phyloP scores from a whole-genome alignment of 1,284 basidiomycete genomes.

The Ceratobasidium sp. region DNA sequence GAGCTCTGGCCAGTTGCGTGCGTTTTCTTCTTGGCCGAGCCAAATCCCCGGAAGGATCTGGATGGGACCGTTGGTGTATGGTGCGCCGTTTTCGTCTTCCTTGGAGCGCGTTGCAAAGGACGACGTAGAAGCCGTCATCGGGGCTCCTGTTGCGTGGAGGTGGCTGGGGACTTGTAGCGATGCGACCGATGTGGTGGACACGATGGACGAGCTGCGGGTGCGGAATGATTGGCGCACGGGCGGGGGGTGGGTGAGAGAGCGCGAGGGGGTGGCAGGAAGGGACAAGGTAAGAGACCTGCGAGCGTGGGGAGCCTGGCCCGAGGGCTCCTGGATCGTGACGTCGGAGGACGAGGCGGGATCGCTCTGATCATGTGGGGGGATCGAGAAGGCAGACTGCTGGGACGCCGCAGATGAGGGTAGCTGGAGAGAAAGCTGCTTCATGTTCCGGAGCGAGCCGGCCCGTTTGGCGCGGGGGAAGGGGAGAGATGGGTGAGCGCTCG shows the following conservation, averaged over 20 bases:
- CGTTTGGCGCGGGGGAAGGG: slow-evolving; percentile 40
- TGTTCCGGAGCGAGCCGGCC: slow-evolving; percentile 63
- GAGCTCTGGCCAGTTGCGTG: slow-evolving; percentile 75
- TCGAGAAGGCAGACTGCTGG: slow-evolving; percentile 25
- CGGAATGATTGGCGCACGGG: slow-evolving; percentile 41
- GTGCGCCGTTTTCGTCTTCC: slow-evolving; percentile 66
- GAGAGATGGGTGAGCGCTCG: slow-evolving; percentile 34
- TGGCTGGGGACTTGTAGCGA: slow-evolving; percentile 27
- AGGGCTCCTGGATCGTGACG: slow-evolving; percentile 22
- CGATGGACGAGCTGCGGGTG: slow-evolving; percentile 48
- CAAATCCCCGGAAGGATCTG: slow-evolving; percentile 90
- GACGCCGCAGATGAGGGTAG: slow-evolving; percentile 54
- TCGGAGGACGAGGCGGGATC: slow-evolving; percentile 58
- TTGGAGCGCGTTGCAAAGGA: slow-evolving; percentile 65
- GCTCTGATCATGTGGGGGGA: slow-evolving; percentile 26
- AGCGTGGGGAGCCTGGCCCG: slow-evolving; percentile 30
- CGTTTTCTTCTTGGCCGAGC: slow-evolving; percentile 94
- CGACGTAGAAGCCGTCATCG: slow-evolving; percentile 56
- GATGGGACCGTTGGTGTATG: slow-evolving; percentile 85
- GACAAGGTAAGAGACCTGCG: slow-evolving; percentile 23
- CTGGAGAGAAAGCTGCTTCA: slow-evolving; percentile 75
- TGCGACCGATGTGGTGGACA: slow-evolving; percentile 32
- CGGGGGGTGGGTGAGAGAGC: slow-evolving; percentile 56
- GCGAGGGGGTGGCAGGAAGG: slow-evolving; percentile 53
- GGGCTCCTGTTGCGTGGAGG: not conserved